Conservation (phyloP, 768 basidiomycete genomes). For the Lentinula sp. region DNA sequence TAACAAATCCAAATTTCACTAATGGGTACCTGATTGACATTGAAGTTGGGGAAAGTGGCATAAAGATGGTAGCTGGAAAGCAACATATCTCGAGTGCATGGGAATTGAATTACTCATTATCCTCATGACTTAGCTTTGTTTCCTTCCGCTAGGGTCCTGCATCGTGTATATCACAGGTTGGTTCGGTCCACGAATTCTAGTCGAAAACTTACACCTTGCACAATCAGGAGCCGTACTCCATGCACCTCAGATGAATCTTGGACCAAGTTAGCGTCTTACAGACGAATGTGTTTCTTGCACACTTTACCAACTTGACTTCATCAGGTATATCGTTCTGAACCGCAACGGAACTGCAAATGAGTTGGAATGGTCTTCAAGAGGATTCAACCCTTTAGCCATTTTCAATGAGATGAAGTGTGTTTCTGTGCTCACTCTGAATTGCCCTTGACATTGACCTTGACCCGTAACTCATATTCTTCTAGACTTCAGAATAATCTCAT, state of each 20-base stretch:
- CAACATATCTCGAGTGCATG: constrained; percentile 58
- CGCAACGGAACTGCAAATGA: constrained; percentile 73
- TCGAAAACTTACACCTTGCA: neutral
- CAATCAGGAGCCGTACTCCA: constrained; percentile 46
- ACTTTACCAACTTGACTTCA: constrained; percentile 4
- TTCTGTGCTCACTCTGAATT: neutral
- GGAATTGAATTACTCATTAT: constrained; percentile 3
- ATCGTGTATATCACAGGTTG: constrained; percentile 53
- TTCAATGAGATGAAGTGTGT: constrained; percentile 74
- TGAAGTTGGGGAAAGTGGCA: constrained; percentile 75
- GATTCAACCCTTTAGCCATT: constrained; percentile 56
- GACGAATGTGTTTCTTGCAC: neutral
- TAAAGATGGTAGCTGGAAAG: constrained; percentile 58
- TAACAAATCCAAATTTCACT: no score
- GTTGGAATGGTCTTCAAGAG: constrained; percentile 60
- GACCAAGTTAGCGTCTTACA: constrained; percentile 54
- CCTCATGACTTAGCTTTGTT: constrained; percentile 5
- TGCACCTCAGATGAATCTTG: constrained; percentile 79
- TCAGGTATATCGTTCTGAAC: constrained; percentile 69
- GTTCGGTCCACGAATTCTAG: neutral
- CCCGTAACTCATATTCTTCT: neutral
- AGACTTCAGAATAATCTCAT: constrained; percentile 66
- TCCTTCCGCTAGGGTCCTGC: constrained; percentile 41
- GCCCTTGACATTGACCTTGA: neutral
- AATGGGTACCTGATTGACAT: constrained; percentile 31